Percentiles rank a stretch among this genome's conserved stretches.
Evolutionary conservation across 345 rosid genomes (phyloP).

Genomic region (Eucalyptus grandis): DNA sequence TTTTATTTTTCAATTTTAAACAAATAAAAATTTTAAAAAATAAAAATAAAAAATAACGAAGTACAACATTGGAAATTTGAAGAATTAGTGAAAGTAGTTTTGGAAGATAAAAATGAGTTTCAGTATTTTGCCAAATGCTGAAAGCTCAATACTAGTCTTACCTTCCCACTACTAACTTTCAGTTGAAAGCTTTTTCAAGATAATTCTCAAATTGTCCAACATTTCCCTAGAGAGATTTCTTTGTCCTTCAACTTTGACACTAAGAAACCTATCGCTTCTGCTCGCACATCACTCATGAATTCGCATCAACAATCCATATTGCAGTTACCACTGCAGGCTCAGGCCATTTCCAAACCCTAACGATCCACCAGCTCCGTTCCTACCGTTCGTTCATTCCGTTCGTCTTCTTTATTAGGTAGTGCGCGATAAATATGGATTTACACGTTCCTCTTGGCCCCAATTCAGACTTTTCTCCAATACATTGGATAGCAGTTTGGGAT

Average conservation of each 20-base stretch:
- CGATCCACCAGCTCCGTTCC: too few species aligned
- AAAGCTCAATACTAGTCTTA: too few species aligned
- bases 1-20: too few species aligned
- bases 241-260: background rate
- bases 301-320: too few species aligned
- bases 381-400: background rate
- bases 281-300: rapidly evolving
- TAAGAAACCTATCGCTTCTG: rapidly evolving
- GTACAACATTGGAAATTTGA: too few species aligned
- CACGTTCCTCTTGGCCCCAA: background rate
- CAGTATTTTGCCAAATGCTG: rapidly evolving
- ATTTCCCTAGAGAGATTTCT: rapidly evolving
- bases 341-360: too few species aligned
- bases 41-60: rapidly evolving
- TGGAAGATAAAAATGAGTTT: too few species aligned
- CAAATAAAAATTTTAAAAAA: too few species aligned
- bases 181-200: rapidly evolving
- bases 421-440: background rate
- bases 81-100: rapidly evolving
- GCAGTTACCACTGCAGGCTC: too few species aligned
- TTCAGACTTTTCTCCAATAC: background rate
- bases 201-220: too few species aligned
- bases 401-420: background rate
- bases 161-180: rapidly evolving
- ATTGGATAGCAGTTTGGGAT: background rate